Percentiles rank a stretch among this genome's conserved stretches.
Evolutionary conservation across 257 asterid genomes (phyloP).

Genomic region (Hygrophila difformis): DNA sequence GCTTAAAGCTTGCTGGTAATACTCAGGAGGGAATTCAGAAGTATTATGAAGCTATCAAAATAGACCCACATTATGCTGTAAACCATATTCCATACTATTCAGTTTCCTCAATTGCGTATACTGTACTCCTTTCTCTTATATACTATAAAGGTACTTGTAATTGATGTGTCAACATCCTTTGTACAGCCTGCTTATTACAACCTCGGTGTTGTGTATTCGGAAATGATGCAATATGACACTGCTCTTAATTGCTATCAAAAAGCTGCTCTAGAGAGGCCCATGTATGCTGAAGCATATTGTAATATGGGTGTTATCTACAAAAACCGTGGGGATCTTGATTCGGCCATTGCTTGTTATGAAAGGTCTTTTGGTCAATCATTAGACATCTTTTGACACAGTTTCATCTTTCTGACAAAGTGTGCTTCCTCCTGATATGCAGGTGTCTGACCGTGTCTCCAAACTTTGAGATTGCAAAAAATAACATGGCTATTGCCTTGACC

Average conservation of each 20-base stretch:
- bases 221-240: conserved; percentile 97
- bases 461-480: conserved; percentile 97
- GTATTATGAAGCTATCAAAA: conserved; percentile 88
- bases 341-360: conserved; percentile 96
- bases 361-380: conserved; percentile 42
- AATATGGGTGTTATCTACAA: conserved; percentile 98
- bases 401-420: conserved; percentile 19
- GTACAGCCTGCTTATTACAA: conserved; percentile 98
- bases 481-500: conserved; percentile 98
- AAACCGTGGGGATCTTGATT: conserved; percentile 93
- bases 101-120: neutral
- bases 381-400: conserved; percentile 2
- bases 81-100: conserved; percentile 25
- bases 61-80: conserved; percentile 92
- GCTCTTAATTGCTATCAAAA: conserved; percentile 92
- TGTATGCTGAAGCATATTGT: conserved; percentile 99
- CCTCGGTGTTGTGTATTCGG: conserved; percentile 98
- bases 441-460: conserved; percentile 95
- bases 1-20: conserved; percentile 97
- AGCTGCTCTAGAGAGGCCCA: conserved; percentile 94
- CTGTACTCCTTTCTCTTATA: conserved; percentile 12
- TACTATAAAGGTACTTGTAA: conserved; percentile 15
- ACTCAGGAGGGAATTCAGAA: conserved; percentile 93
- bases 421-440: conserved; percentile 35
- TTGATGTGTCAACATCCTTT: conserved; percentile 19